Conservation (phyloP, 805 yeast species). For the Blastobotrys attinorum region DNA sequence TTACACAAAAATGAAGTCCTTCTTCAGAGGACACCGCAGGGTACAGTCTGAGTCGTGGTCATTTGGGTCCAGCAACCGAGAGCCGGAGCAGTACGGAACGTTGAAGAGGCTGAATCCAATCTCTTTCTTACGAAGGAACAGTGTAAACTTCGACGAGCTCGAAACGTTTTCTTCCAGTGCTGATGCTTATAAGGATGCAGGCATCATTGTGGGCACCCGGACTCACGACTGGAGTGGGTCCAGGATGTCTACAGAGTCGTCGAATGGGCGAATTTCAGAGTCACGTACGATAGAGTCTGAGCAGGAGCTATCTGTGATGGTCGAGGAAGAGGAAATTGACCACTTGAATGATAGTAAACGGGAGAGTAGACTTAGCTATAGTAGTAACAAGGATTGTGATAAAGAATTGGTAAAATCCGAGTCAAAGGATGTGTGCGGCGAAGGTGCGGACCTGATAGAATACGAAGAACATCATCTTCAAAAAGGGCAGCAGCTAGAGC, state of each 20-base stretch:
- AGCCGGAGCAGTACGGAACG: background rate
- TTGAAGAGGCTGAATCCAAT: slow-evolving; percentile 18
- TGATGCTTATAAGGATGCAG: slow-evolving; percentile 20
- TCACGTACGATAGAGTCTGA: background rate
- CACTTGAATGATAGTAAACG: no score
- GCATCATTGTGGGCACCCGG: slow-evolving; percentile 38
- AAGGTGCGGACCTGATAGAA: no score
- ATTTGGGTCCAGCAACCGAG: background rate
- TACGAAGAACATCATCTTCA: no score
- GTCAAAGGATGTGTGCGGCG: no score
- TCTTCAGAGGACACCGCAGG: slow-evolving; percentile 15
- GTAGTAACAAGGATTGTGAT: no score
- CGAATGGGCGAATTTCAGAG: no score
- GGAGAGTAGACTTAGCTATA: no score
- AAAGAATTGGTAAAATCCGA: no score
- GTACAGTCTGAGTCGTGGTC: slow-evolving; percentile 7
- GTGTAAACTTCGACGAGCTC: slow-evolving; percentile 15
- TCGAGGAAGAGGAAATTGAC: background rate
- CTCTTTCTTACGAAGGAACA: slow-evolving; percentile 12
- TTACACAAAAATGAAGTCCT: slow-evolving; percentile 14
- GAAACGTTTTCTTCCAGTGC: slow-evolving; percentile 7
- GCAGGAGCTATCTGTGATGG: background rate
- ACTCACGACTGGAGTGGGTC: slow-evolving; percentile 38
- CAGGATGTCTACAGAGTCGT: no score
- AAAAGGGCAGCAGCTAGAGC: background rate